Evolutionary conservation across 805 yeast species (phyloP), one percentile per base, ranked within the genome.

Genomic region (Danielozyma ontarioensis): DNA sequence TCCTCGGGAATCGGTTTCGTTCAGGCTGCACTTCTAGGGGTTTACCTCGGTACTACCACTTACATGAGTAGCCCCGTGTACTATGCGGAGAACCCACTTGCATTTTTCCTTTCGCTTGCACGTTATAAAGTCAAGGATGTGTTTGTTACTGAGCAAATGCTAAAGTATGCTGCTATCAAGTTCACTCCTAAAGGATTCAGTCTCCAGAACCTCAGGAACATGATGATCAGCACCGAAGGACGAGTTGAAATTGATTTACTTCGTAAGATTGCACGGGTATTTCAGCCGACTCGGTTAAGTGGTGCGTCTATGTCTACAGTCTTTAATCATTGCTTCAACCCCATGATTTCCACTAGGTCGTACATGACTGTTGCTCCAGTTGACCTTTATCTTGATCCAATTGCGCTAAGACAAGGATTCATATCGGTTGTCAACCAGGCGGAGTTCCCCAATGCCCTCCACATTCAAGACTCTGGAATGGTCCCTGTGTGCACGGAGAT

Each of bases 401-500:
- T 82, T 29, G 90, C 95, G 0, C 67, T 93, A 37, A 72, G 97
- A n/a, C 90, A 87, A 41, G 98, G 99, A 2, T 76, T 81, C 34
- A 72, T 93, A 2, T 78, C 83, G 14, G 71, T 84, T 17, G 89
- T 87, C 4, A 82, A 84, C 45, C 90, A 87, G 8, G 74, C 74
- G 3, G 83, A 77, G 41, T 70, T 70, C 17, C 80, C 84, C 3
- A 70, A 73, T 43, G 86, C 88, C 0, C 62, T 93, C 32, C 81
- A 80, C 36, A 61, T 93, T 6, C 96, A 88, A 51, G 98, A 93
- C 50, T 85, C 95, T 0, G 99, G 99, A 10, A 83, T 90, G 70
- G 97, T 89, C 0, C 94, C 97, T 1, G 89, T 88, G 6, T 85
- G 95, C 52, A 86, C 97, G 0, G 95, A 89, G 50, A 76, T 93